Evolutionary conservation across 2,329 filamentous ascomycete genomes (phyloP).

Genomic region (Pseudogymnoascus sp.): DNA sequence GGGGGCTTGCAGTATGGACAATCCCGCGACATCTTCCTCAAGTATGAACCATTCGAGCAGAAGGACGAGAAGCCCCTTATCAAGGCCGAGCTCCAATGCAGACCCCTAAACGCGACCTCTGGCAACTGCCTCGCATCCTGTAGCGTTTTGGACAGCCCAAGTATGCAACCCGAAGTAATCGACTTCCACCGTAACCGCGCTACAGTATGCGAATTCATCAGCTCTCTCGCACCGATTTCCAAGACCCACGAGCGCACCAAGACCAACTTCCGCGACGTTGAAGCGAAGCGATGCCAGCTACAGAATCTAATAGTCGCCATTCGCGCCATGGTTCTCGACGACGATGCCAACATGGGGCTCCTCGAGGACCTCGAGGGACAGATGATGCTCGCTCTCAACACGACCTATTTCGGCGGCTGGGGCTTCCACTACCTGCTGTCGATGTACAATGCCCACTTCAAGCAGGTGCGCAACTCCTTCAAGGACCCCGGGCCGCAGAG

Average conservation of each 20-base stretch:
- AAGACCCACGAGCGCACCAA: background rate
- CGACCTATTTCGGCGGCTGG: conserved; percentile 40
- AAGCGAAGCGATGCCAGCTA: conserved; percentile 21
- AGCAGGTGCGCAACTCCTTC: conserved; percentile 53
- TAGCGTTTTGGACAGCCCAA: background rate
- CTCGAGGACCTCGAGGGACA: conserved; percentile 45
- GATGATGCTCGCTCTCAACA: conserved; percentile 38
- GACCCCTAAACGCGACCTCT: background rate
- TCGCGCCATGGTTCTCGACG: conserved; percentile 29
- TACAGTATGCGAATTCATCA: conserved; percentile 40
- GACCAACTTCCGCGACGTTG: background rate
- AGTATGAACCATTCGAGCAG: background rate
- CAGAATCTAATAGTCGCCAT: conserved; percentile 27
- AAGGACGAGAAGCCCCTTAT: background rate
- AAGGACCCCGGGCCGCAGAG: conserved; percentile 49
- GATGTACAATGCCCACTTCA: conserved; percentile 45
- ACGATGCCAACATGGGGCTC: conserved; percentile 38
- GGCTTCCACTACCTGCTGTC: conserved; percentile 50
- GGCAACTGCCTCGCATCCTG: background rate
- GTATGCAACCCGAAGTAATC: conserved; percentile 28
- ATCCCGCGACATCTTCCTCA: background rate
- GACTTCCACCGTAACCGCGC: conserved; percentile 46
- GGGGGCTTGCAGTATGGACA: background rate
- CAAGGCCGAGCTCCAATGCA: conserved; percentile 1
- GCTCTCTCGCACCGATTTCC: conserved; percentile 32